A percentile compares a stretch with the other conserved stretches of the same genome.
These are phyloP conservation scores for Trametes elegans DNA, from an alignment of 768 basidiomycete species.

Conservation along the genomic window DNA sequence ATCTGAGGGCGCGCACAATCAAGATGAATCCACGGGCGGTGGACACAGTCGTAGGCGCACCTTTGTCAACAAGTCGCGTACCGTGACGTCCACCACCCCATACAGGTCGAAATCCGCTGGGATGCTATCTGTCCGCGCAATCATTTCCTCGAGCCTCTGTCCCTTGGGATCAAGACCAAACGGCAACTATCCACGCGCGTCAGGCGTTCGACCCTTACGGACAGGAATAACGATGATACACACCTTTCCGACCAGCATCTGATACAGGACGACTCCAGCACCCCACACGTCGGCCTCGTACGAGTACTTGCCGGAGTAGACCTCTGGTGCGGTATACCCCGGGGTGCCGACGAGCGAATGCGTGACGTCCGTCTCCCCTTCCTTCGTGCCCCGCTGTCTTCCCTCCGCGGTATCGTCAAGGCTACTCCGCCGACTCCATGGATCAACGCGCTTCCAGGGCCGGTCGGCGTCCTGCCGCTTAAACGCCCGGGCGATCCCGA, in stretches of 20 bases:
- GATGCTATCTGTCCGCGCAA: slow-evolving; percentile 8
- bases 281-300: slow-evolving; percentile 47
- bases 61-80: slow-evolving; percentile 16
- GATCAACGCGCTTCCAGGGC: slow-evolving; percentile 11
- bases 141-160: slow-evolving; percentile 12
- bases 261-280: slow-evolving; percentile 39
- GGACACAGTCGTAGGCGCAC: too few species aligned
- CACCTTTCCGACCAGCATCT: slow-evolving; percentile 25
- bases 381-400: neutral
- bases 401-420: neutral
- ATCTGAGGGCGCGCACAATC: too few species aligned
- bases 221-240: neutral
- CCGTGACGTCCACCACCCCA: slow-evolving; percentile 3
- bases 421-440: slow-evolving; percentile 2
- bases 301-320: slow-evolving; percentile 43
- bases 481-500: slow-evolving; percentile 29
- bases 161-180: slow-evolving; percentile 17
- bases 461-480: neutral
- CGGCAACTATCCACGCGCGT: slow-evolving; percentile 8
- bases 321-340: slow-evolving; percentile 47
- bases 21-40: too few species aligned
- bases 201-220: neutral
- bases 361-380: slow-evolving; percentile 1
- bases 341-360: slow-evolving; percentile 35
- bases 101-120: slow-evolving; percentile 9